Percentiles rank a stretch among this genome's conserved stretches.
Conservation (phyloP, 1,139 yeast species). For the Zygotorulaspora mrakii region DNA sequence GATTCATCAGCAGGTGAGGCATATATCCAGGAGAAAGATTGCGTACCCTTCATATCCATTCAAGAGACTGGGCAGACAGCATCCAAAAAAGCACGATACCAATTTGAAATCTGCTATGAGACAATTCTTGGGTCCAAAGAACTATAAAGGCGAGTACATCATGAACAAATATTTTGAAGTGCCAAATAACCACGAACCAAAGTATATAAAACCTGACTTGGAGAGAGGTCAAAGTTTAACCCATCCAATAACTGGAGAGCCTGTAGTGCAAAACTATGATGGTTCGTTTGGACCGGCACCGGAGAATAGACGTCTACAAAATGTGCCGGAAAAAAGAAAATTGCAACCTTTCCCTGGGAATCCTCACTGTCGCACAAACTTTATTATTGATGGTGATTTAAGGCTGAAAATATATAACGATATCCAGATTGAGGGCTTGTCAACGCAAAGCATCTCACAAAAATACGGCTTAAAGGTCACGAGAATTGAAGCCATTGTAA, state of each 20-base stretch:
- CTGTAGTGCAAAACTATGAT: constrained; percentile 28
- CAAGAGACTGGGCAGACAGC: constrained; percentile 42
- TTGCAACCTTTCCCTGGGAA: constrained; percentile 81
- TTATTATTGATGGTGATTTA: constrained; percentile 53
- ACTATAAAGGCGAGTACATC: constrained; percentile 76
- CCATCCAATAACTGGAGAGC: constrained; percentile 40
- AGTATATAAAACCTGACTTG: constrained; percentile 61
- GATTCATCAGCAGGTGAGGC: constrained; percentile 36
- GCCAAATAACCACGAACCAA: constrained; percentile 68
- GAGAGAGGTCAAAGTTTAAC: constrained; percentile 44
- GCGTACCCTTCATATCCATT: constrained; percentile 48
- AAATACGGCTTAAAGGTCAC: constrained; percentile 77
- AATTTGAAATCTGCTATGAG: constrained; percentile 36
- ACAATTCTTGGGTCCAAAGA: constrained; percentile 74
- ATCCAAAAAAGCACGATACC: constrained; percentile 44
- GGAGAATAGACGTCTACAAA: constrained; percentile 21
- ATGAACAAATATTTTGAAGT: constrained; percentile 73
- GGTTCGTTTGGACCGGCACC: constrained; percentile 23
- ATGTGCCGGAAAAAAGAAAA: constrained; percentile 37
- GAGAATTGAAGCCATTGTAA: constrained; percentile 80
- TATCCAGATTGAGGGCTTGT: constrained; percentile 48
- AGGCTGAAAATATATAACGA: constrained; percentile 59
- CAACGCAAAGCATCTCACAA: constrained; percentile 73
- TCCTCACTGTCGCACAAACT: constrained; percentile 63
- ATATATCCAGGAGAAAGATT: constrained; percentile 42